Evolutionary conservation across 805 yeast genomes (phyloP).

Genomic region (Suhomyces sp.): DNA sequence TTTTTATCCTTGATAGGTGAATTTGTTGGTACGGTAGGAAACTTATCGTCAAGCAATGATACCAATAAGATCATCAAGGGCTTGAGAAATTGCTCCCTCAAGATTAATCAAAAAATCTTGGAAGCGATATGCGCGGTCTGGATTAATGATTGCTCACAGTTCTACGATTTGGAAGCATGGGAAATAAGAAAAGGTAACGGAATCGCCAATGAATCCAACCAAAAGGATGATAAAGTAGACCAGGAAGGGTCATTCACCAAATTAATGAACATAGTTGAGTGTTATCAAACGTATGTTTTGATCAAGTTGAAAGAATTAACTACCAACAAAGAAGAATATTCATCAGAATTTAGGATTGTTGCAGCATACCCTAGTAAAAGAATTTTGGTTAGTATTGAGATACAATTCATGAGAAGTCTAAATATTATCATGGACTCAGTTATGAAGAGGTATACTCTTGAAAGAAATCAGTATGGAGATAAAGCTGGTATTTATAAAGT

Average conservation of each 20-base stretch:
- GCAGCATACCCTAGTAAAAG: conserved; percentile 40
- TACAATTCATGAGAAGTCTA: conserved; percentile 45
- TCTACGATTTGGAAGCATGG: conserved; percentile 45
- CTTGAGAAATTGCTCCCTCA: conserved; percentile 30
- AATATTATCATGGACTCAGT: conserved; percentile 41
- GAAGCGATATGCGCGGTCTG: conserved; percentile 45
- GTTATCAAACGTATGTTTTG: conserved; percentile 36
- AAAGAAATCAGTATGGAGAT: conserved; percentile 18
- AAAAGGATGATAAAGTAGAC: conserved; percentile 9
- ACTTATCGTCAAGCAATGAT: conserved; percentile 28
- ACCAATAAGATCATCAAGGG: conserved; percentile 38
- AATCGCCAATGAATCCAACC: background rate
- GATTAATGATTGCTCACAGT: conserved; percentile 47
- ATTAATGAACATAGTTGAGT: conserved; percentile 34
- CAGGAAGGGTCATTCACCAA: conserved; percentile 33
- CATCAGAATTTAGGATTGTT: conserved; percentile 28
- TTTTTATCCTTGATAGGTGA: conserved; percentile 34
- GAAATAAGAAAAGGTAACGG: conserved; percentile 17
- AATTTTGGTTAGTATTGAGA: conserved; percentile 40
- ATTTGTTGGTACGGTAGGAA: conserved; percentile 33
- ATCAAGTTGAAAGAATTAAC: conserved; percentile 28
- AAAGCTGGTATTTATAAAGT: conserved; percentile 36
- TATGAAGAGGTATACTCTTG: conserved; percentile 38
- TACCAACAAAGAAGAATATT: conserved; percentile 17
- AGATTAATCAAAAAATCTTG: conserved; percentile 37